Base-by-base conservation (phyloP, 164 flowering plant species). In the Platanus orientalis region DNA sequence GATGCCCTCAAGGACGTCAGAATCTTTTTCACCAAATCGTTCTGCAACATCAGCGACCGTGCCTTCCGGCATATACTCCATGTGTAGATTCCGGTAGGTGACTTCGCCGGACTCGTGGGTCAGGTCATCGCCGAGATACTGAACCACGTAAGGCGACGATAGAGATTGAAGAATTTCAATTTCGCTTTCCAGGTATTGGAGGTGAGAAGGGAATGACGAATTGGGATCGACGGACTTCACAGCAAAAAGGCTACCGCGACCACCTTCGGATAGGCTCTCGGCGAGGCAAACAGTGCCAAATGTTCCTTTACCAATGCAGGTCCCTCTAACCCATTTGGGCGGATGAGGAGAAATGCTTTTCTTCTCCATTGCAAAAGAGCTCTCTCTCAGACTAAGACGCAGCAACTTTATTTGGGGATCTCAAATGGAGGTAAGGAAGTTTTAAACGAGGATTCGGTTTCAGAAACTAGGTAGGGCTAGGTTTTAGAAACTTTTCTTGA, bases 41-140 rank as follows among this genome's bases (percentile, higher is more conserved):
- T 5, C 28, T 14, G 76, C 78, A 55, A 66, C 0, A 34, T 81
- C 86, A 25, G 84, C 74, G 14, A 74, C 76, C n/a, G 85, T 79
- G 53, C 96, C 95, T 54, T 82, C 82, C 7, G 84, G 72, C 75
- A 88, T 24, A 53, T 79, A 85, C 80, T 86, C 96, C 81, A 88
- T 6, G 55, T 81, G 86, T 16, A 91, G 63, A 53, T 87, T 91
- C 69, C 84, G 71, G 42, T 19, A 71, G 58, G 65, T 24, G 36
- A 45, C 25, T 40, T 66, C 23, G 0, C 44, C 6, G 0, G 61
- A 20, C 29, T 76, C 83, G 2, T 30, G 12, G 0, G 84, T 74
- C 20, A 68, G 60, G 50, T 88, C 97, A 45, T 84, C 76, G 25
- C 85, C 91, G 39, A 82, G 64, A 64, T 78, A 88, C 50, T 32